Evolutionary conservation across 108 stramenopile genomes (phyloP).

Genomic region (Fistulifera solaris): DNA sequence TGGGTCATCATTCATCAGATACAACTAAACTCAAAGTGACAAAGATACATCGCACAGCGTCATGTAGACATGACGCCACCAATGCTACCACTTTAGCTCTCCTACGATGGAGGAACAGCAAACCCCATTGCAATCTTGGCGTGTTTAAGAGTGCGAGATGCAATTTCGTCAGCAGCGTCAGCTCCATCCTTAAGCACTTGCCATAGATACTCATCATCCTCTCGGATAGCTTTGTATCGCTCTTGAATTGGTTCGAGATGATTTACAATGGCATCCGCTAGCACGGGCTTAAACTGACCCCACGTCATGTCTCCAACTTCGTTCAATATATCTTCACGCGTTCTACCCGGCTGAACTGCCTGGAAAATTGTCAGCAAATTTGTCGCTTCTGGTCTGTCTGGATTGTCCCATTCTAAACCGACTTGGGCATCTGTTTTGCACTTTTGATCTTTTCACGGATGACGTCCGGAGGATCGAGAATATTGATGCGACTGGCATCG

Average conservation of each 20-base stretch:
- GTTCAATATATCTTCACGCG: slow-evolving; percentile 62
- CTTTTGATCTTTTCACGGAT: slow-evolving; percentile 90
- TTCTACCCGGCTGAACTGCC: slow-evolving; percentile 76
- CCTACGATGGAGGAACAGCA: slow-evolving; percentile 5
- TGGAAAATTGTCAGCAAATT: slow-evolving; percentile 94
- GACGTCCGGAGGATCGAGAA: slow-evolving; percentile 87
- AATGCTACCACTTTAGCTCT: too few species aligned
- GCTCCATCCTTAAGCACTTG: slow-evolving; percentile 88
- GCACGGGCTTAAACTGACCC: slow-evolving; percentile 92
- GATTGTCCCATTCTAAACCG: slow-evolving; percentile 95
- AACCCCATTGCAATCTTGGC: slow-evolving; percentile 97
- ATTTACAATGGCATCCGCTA: slow-evolving; percentile 90
- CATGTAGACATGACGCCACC: too few species aligned
- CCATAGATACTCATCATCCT: slow-evolving; percentile 75
- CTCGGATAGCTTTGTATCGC: slow-evolving; percentile 80
- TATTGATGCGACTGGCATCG: slow-evolving; percentile 90
- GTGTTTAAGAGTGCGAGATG: slow-evolving; percentile 63
- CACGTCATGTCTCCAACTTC: slow-evolving; percentile 87
- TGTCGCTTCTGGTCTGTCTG: slow-evolving; percentile 93
- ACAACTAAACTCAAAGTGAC: too few species aligned
- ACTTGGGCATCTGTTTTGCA: slow-evolving; percentile 92
- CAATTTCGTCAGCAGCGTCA: slow-evolving; percentile 88
- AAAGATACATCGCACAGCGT: too few species aligned
- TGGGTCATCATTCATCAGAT: too few species aligned
- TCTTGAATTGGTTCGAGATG: slow-evolving; percentile 93